Conservation (phyloP, 2,329 filamentous ascomycete species). For the Monilinia polystroma region DNA sequence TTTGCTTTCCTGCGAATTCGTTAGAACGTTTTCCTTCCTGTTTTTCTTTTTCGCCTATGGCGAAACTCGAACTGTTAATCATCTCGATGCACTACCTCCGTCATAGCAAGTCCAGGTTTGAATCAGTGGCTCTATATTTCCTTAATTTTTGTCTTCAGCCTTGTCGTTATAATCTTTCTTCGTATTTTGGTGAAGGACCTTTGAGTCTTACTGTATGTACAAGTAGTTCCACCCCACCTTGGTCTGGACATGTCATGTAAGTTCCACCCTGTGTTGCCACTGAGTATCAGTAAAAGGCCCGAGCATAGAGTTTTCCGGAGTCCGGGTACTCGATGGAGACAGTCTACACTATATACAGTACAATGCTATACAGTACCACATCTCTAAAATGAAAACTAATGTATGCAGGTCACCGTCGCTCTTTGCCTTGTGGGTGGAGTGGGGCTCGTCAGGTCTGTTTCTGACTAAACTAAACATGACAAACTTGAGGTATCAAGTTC, state of each 20-base stretch:
- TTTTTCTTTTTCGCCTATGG: constrained; percentile 12
- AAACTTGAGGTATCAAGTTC: not conserved
- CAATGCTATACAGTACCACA: not conserved
- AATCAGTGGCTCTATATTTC: constrained; percentile 38
- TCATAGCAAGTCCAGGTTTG: constrained; percentile 31
- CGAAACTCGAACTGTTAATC: constrained; percentile 32
- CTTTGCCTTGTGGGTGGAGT: constrained; percentile 14
- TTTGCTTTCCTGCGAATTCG: not conserved
- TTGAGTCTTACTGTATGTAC: constrained; percentile 44
- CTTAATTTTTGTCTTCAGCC: constrained; percentile 39
- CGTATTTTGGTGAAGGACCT: constrained; percentile 49
- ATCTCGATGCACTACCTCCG: not conserved
- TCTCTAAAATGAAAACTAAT: not conserved
- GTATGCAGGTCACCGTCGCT: constrained; percentile 11
- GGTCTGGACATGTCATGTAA: constrained; percentile 39
- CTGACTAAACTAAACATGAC: not conserved
- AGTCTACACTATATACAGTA: not conserved
- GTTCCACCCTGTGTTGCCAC: constrained; percentile 32
- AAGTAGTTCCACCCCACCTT: constrained; percentile 40
- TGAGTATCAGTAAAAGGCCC: constrained; percentile 15
- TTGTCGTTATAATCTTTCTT: constrained; percentile 56
- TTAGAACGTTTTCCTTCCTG: constrained; percentile 7
- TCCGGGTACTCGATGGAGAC: not conserved
- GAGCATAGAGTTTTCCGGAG: constrained; percentile 12
- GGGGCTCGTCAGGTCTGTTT: constrained; percentile 2